Conservation (phyloP, 495 filamentous ascomycete genomes). For the Talaromyces adpressus region DNA sequence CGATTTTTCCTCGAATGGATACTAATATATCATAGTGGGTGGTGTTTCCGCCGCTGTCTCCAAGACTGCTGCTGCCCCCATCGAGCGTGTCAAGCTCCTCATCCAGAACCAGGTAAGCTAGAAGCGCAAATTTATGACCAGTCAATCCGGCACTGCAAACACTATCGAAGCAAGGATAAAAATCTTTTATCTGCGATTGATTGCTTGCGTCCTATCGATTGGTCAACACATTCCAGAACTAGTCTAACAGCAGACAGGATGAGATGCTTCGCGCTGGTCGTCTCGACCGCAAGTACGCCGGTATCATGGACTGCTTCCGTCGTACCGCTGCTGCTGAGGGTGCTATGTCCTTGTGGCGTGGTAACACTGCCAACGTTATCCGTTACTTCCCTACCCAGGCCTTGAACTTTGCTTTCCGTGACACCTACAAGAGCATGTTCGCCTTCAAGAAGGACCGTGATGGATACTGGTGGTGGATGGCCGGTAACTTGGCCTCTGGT, state of each 20-base stretch:
- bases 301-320: constrained; percentile 90
- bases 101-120: constrained; percentile 98
- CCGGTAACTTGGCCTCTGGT: constrained; percentile 98
- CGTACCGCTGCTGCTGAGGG: constrained; percentile 79
- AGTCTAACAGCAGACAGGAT: constrained; percentile 55
- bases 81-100: constrained; percentile 99
- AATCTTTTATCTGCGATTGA: not conserved
- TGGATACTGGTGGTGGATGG: constrained; percentile 99
- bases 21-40: constrained; percentile 63
- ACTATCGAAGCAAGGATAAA: not conserved
- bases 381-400: constrained; percentile 99
- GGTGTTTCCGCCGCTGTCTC: constrained; percentile 99
- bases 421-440: constrained; percentile 99
- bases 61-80: constrained; percentile 99
- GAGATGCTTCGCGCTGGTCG: constrained; percentile 99
- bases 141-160: not conserved
- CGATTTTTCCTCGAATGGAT: not conserved
- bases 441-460: constrained; percentile 99
- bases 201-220: not conserved
- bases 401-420: constrained; percentile 99
- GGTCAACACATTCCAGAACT: not conserved
- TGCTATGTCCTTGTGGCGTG: constrained; percentile 87
- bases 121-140: not conserved
- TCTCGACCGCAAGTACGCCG: constrained; percentile 94
- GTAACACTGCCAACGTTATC: constrained; percentile 99